Conservation (phyloP, 1,284 basidiomycete genomes). For the Moniliophthora roreri region DNA sequence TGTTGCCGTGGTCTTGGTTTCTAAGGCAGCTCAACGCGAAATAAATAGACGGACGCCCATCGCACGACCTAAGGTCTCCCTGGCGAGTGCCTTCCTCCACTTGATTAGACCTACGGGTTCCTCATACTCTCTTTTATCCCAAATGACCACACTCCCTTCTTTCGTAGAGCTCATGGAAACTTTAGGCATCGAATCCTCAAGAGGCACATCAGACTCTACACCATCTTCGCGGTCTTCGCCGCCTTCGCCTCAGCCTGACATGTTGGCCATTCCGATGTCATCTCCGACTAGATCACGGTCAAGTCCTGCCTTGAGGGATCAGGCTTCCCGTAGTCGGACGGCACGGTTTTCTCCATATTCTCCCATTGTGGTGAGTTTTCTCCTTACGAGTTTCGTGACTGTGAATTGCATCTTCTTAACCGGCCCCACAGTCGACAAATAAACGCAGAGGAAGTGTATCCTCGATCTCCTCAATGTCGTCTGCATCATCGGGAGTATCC, state of each 20-base stretch:
- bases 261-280: slow-evolving; percentile 33
- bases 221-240: slow-evolving; percentile 39
- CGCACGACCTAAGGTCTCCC: slow-evolving; percentile 24
- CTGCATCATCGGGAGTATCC: slow-evolving; percentile 35
- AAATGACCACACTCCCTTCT: slow-evolving; percentile 73
- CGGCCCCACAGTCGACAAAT: slow-evolving; percentile 27
- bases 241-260: slow-evolving; percentile 26
- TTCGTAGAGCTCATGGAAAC: slow-evolving; percentile 83
- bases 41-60: slow-evolving; percentile 31
- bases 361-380: slow-evolving; percentile 48
- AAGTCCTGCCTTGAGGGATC: slow-evolving; percentile 43
- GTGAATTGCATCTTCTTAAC: slow-evolving; percentile 12
- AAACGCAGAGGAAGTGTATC: slow-evolving; percentile 43
- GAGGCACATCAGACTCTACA: slow-evolving; percentile 24
- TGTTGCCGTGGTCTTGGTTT: slow-evolving; percentile 50
- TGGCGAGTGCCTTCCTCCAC: slow-evolving; percentile 13
- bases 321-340: slow-evolving; percentile 37
- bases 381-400: slow-evolving; percentile 7
- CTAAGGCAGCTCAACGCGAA: slow-evolving; percentile 35
- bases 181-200: slow-evolving; percentile 59
- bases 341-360: slow-evolving; percentile 68
- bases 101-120: slow-evolving; percentile 34
- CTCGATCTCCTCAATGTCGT: slow-evolving; percentile 37
- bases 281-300: slow-evolving; percentile 41
- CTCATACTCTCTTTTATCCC: slow-evolving; percentile 32